Evolutionary conservation across 192 early-diverging fungal species (phyloP).

Genomic region (Linnemannia schmuckeri): DNA sequence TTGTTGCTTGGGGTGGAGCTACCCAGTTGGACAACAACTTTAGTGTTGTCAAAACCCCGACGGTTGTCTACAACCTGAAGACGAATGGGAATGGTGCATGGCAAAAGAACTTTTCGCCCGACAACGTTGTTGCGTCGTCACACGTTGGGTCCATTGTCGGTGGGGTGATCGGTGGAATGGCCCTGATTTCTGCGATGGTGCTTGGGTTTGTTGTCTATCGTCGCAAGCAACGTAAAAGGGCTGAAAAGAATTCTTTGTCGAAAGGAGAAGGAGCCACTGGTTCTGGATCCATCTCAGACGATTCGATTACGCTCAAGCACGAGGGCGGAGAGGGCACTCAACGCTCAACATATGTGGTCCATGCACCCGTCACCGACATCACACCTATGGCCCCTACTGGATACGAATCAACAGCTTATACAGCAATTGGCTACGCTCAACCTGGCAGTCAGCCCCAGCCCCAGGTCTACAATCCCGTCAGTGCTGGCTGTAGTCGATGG

Average conservation of each 20-base stretch:
- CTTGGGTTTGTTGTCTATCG: not conserved
- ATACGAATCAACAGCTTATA: not conserved
- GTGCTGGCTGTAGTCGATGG: not conserved
- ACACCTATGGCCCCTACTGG: not conserved
- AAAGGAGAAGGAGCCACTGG: not conserved
- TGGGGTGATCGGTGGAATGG: not conserved
- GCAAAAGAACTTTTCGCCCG: not conserved
- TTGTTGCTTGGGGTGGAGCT: slow-evolving; percentile 24
- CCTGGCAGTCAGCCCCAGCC: not conserved
- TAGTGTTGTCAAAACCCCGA: not conserved
- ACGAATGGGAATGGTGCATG: not conserved
- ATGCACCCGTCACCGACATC: not conserved
- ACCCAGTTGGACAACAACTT: not conserved
- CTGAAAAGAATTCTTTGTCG: not conserved
- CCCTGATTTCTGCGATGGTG: not conserved
- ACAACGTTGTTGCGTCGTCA: not conserved
- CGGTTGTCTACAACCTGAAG: slow-evolving; percentile 5
- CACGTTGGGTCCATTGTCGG: not conserved
- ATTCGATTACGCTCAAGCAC: not conserved
- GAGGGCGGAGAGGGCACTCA: not conserved
- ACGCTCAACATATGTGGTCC: not conserved
- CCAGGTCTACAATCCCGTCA: not conserved
- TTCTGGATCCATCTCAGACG: not conserved
- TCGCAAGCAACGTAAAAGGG: not conserved
- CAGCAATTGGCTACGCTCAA: not conserved